Conservation (phyloP, 2,329 filamentous ascomycete species). For the Aspergillus sp. region DNA sequence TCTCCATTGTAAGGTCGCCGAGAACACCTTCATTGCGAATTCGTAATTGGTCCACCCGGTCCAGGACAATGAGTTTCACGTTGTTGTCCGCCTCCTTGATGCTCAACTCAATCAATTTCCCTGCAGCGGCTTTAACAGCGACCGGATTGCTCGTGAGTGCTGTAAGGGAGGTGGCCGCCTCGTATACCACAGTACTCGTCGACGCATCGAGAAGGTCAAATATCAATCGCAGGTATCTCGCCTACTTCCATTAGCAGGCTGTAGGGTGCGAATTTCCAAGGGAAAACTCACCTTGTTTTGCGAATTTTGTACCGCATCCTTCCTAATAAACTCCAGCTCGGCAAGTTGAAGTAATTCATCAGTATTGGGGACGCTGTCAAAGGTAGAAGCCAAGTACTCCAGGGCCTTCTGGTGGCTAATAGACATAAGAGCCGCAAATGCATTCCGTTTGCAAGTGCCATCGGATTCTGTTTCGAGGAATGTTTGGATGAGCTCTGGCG, state of each 20-base stretch:
- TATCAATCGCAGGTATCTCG: conserved; percentile 87
- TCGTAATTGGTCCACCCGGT: conserved; percentile 84
- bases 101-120: conserved; percentile 93
- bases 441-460: conserved; percentile 95
- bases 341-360: conserved; percentile 92
- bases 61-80: conserved; percentile 96
- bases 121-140: conserved; percentile 92
- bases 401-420: conserved; percentile 94
- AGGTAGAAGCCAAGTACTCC: conserved; percentile 81
- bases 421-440: conserved; percentile 83
- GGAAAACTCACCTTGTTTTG: conserved; percentile 75
- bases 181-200: conserved; percentile 93
- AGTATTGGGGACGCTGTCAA: conserved; percentile 90
- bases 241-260: conserved; percentile 52
- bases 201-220: conserved; percentile 94
- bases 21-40: conserved; percentile 87
- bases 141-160: conserved; percentile 94
- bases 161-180: conserved; percentile 92
- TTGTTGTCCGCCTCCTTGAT: conserved; percentile 99
- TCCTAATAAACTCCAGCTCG: conserved; percentile 95
- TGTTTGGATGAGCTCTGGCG: conserved; percentile 82
- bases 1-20: conserved; percentile 95
- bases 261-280: background rate
- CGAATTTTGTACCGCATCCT: conserved; percentile 91
- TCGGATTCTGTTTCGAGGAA: conserved; percentile 93